Evolutionary conservation across 345 rosid genomes (phyloP).

Genomic region (Lepidium didymum): DNA sequence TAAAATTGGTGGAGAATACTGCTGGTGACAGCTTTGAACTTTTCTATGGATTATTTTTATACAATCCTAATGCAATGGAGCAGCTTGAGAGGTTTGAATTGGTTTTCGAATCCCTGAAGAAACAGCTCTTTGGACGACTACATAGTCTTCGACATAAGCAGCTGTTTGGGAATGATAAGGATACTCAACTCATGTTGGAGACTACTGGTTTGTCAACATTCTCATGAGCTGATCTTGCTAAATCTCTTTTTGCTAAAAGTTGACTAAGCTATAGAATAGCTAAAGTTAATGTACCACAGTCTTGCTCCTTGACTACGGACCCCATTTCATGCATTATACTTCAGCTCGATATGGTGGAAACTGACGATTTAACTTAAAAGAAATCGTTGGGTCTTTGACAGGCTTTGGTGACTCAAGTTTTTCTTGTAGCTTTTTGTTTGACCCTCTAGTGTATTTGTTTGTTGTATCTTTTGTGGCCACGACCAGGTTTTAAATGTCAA

Average conservation of each 20-base stretch:
- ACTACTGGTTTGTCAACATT: slow-evolving; percentile 12
- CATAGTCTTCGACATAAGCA: slow-evolving; percentile 51
- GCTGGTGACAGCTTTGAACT: slow-evolving; percentile 82
- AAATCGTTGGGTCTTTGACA: background rate
- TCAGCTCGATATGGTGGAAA: background rate
- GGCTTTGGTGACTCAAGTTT: background rate
- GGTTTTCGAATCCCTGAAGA: slow-evolving; percentile 64
- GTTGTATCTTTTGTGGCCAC: slow-evolving; percentile 3
- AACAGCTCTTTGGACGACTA: slow-evolving; percentile 60
- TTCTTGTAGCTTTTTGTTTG: slow-evolving; percentile 11
- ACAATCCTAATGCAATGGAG: slow-evolving; percentile 80
- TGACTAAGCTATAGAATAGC: slow-evolving; percentile 1
- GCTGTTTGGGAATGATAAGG: slow-evolving; percentile 38
- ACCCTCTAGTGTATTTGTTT: slow-evolving; percentile 1
- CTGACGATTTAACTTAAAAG: background rate
- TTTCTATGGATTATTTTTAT: slow-evolving; percentile 69
- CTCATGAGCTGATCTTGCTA: slow-evolving; percentile 22
- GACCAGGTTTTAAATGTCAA: background rate
- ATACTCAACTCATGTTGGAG: slow-evolving; percentile 15
- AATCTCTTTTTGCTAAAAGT: slow-evolving; percentile 1
- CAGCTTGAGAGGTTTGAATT: slow-evolving; percentile 64
- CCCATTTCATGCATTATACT: background rate
- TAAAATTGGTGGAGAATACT: slow-evolving; percentile 72
- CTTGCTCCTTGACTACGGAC: background rate
- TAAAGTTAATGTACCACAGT: background rate